Base-by-base conservation (phyloP, 257 asterid species). In the Solanum infundibuliforme region DNA sequence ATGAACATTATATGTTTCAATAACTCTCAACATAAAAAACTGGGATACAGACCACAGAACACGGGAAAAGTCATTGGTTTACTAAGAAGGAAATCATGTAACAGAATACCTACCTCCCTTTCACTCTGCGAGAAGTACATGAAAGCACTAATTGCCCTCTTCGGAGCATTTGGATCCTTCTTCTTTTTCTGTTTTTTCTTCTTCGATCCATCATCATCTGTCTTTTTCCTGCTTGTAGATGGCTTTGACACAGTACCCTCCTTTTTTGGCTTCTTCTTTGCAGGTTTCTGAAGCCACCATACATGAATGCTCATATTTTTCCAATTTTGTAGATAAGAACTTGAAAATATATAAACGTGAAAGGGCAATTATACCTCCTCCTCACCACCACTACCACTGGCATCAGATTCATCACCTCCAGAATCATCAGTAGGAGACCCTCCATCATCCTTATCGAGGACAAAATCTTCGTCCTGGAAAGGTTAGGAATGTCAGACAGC, bases 351-450 rank as follows among this genome's bases (percentile, higher is more conserved):
- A 43, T 23, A 86, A 66, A 34, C 31, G 48, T 43, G 35, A 23
- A 76, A 35, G 48, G 27, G 46, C 43, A 92, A 66, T 25, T 36
- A n/a, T 85, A 96, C 99, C 94, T 94, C 98, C 94, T 94, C 98
- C 88, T 92, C 98, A 83, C 84, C 94, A 87, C 95, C 98, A 73
- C 92, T 92, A 52, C 81, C 94, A 89, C 95, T 93, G 87, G 87
- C 99, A 92, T 96, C 98, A 89, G 99, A 94, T 48, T 82, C 98
- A 48, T 90, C 98, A 84, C 86, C 98, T 79, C 98, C 98, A 36
- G 98, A 96, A 91, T 94, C 98, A 93, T 96, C 99, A 69, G 98
- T 95, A 2, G 99, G 98, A 86, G 99, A 97, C 85, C 98, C 99
- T 83, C 90, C 96, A 83, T 97, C 99, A 83, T 95, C 98, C 88